These are phyloP conservation scores for Scutellaria barbata DNA, from an alignment of 257 asterid species.

Conservation along the genomic window DNA sequence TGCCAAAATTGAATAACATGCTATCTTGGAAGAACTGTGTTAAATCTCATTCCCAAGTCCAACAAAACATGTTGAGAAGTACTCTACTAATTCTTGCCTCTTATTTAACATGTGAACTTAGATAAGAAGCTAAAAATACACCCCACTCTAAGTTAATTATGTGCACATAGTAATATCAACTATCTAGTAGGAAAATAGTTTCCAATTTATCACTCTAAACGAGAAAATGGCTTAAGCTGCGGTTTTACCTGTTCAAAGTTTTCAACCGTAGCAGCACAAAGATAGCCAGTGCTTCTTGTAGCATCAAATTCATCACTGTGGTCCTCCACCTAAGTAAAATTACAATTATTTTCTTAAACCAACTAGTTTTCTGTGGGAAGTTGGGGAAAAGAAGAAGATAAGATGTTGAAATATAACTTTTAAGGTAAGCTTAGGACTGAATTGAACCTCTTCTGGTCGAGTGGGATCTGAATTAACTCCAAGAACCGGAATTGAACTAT, in stretches of 20 bases:
- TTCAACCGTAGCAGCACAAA: conserved; percentile 68
- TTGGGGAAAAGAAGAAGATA: background rate
- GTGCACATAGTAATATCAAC: background rate
- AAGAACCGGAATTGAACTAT: conserved; percentile 64
- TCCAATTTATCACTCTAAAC: background rate
- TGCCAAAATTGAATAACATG: background rate
- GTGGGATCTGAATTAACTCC: conserved; percentile 90
- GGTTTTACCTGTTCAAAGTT: conserved; percentile 69
- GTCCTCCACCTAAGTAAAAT: conserved; percentile 56
- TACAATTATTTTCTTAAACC: conserved; percentile 16
- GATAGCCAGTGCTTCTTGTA: conserved; percentile 80
- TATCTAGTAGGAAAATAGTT: conserved; percentile 24
- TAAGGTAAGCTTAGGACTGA: conserved; percentile 2
- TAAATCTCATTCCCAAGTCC: background rate
- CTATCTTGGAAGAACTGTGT: conserved; percentile 12
- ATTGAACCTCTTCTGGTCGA: conserved; percentile 62
- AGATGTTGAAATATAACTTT: background rate
- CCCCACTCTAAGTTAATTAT: background rate
- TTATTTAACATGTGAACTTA: background rate
- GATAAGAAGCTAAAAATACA: background rate
- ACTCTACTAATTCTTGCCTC: background rate
- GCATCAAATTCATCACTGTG: conserved; percentile 67
- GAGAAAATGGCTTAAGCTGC: conserved; percentile 14
- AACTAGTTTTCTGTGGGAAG: too few species aligned
- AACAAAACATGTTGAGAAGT: background rate